phyloP scores from a whole-genome alignment of 495 filamentous ascomycete genomes.

The Xylaria scruposa region DNA sequence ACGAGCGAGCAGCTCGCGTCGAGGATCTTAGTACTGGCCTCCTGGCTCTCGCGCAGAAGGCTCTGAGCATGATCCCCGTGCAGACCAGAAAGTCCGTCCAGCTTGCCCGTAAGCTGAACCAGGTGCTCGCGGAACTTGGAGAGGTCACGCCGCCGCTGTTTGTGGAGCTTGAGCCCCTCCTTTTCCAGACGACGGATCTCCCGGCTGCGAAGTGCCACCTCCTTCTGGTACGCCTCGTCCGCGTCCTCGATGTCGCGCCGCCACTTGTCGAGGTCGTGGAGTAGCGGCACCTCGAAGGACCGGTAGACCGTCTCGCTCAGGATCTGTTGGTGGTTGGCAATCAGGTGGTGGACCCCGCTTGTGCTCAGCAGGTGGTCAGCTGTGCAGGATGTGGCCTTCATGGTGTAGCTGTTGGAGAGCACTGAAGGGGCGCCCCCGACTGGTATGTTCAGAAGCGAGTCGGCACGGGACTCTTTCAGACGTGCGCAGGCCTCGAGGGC shows the following conservation, averaged over 20 bases:
- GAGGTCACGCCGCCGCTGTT: constrained; percentile 59
- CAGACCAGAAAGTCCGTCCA: constrained; percentile 65
- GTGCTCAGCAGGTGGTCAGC: constrained; percentile 64
- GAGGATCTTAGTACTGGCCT: constrained; percentile 61
- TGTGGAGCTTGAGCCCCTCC: constrained; percentile 64
- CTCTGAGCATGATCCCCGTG: constrained; percentile 64
- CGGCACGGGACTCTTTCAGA: constrained; percentile 64
- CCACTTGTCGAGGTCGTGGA: constrained; percentile 70
- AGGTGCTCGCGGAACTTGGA: constrained; percentile 60
- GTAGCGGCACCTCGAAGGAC: constrained; percentile 66
- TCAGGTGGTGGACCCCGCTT: constrained; percentile 67
- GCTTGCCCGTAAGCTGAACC: constrained; percentile 62
- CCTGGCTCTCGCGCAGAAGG: constrained; percentile 62
- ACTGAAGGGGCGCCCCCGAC: constrained; percentile 30
- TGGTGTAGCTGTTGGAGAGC: constrained; percentile 56
- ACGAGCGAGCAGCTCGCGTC: constrained; percentile 67
- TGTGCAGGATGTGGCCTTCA: constrained; percentile 59
- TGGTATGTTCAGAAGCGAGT: constrained; percentile 39
- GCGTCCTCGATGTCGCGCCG: constrained; percentile 63
- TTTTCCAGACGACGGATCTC: constrained; percentile 67
- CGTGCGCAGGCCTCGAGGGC: constrained; percentile 70
- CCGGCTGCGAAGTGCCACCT: constrained; percentile 52
- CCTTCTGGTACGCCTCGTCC: constrained; percentile 62
- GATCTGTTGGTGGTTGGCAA: constrained; percentile 71
- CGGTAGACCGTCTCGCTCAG: constrained; percentile 68